phyloP scores from a whole-genome alignment of 352 stramenopile species.

The Hyaloperonospora brassicae region DNA sequence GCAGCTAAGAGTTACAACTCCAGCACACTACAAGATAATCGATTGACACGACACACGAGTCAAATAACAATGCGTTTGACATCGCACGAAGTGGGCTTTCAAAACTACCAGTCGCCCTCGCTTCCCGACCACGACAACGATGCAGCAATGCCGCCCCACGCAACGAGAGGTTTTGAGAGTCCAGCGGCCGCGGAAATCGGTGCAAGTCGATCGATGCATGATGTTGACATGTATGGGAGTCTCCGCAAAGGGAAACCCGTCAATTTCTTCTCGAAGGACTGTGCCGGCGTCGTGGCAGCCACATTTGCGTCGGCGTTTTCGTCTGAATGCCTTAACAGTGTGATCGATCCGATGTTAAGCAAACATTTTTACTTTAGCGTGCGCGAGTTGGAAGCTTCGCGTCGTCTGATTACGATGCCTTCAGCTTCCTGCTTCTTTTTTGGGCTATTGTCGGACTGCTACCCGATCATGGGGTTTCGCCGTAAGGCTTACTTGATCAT shows the following conservation, averaged over 20 bases:
- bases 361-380: slow-evolving; percentile 24
- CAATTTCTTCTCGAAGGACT: slow-evolving; percentile 32
- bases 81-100: slow-evolving; percentile 10
- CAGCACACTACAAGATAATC: too few relatives aligned
- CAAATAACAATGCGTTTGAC: too few relatives aligned
- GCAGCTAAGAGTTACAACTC: too few relatives aligned
- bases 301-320: slow-evolving; percentile 41
- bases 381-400: slow-evolving; percentile 12
- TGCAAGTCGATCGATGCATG: slow-evolving; percentile 30
- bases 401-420: slow-evolving; percentile 43
- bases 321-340: slow-evolving; percentile 17
- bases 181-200: slow-evolving; percentile 4
- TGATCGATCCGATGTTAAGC: slow-evolving; percentile 26
- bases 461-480: slow-evolving; percentile 68
- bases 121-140: slow-evolving; percentile 4
- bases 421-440: slow-evolving; percentile 73
- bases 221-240: slow-evolving; percentile 44
- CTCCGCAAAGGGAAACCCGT: slow-evolving; percentile 35
- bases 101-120: slow-evolving; percentile 11
- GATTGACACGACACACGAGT: too few relatives aligned
- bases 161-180: slow-evolving; percentile 7
- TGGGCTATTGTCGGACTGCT: slow-evolving; percentile 66
- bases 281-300: slow-evolving; percentile 30
- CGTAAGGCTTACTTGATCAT: slow-evolving; percentile 79
- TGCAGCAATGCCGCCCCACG: not conserved